Evolutionary conservation across 1,284 basidiomycete species (phyloP).

Genomic region (Cryptococcus wingfieldii): DNA sequence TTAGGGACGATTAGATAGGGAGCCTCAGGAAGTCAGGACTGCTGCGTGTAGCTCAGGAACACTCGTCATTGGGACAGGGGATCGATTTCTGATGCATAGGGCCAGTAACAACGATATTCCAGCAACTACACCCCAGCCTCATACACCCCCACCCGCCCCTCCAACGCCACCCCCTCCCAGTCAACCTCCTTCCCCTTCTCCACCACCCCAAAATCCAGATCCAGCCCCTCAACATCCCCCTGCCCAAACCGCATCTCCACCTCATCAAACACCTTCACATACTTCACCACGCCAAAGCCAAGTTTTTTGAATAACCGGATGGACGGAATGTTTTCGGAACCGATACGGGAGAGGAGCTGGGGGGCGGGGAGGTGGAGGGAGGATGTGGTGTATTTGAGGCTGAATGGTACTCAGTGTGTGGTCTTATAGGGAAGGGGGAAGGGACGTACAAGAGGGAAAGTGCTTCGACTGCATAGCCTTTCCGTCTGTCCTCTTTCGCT

Average conservation of each 20-base stretch:
- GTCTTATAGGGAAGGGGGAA: neutral
- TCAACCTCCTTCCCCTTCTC: neutral
- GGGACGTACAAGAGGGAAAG: constrained; percentile 56
- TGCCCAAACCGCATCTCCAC: constrained; percentile 59
- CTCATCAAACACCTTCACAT: constrained; percentile 67
- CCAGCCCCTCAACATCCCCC: constrained; percentile 2
- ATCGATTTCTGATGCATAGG: no score
- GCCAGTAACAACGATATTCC: no score
- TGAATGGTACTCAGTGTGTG: constrained; percentile 10
- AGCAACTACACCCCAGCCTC: constrained; percentile 2
- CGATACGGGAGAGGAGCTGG: constrained; percentile 58
- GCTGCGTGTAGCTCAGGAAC: no score
- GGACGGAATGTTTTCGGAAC: constrained; percentile 55
- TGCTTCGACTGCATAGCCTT: constrained; percentile 64
- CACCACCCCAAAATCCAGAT: neutral
- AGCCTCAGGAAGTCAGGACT: no score
- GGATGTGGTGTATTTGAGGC: constrained; percentile 44
- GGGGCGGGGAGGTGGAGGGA: constrained; percentile 17
- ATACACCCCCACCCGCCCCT: constrained; percentile 19
- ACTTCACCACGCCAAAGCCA: constrained; percentile 62
- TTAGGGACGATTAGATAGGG: no score
- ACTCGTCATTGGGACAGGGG: no score
- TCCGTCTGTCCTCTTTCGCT: constrained; percentile 48
- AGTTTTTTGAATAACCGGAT: constrained; percentile 63
- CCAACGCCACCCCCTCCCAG: constrained; percentile 14